Evolutionary conservation across 108 stramenopile genomes (phyloP).

Genomic region (Asterionellopsis glacialis): DNA sequence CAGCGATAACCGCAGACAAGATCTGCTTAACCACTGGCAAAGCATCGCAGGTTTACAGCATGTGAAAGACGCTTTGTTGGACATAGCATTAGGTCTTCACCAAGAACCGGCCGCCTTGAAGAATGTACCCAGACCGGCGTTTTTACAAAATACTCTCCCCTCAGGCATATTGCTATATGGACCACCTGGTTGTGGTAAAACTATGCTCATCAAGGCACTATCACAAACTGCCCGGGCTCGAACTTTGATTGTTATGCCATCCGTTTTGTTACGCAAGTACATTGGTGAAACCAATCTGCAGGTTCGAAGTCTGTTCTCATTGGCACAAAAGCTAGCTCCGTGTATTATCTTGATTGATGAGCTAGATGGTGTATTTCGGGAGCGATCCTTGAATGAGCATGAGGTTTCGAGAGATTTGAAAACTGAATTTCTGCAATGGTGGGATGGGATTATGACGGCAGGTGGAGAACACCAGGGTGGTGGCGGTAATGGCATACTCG

Average conservation of each 20-base stretch:
- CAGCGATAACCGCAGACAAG: not conserved
- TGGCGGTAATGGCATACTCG: constrained; percentile 5
- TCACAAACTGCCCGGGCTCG: constrained; percentile 78
- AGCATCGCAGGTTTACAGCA: not conserved
- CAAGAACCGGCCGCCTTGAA: not conserved
- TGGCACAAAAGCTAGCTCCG: constrained; percentile 60
- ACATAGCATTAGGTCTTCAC: not conserved
- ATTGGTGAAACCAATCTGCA: constrained; percentile 92
- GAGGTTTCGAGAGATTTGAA: constrained; percentile 91
- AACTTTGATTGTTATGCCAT: constrained; percentile 87
- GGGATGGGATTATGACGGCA: constrained; percentile 66
- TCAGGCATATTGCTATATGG: constrained; percentile 88
- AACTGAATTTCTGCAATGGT: constrained; percentile 94
- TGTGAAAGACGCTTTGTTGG: not conserved
- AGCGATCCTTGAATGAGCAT: constrained; percentile 76
- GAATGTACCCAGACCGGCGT: not conserved
- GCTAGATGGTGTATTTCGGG: constrained; percentile 88
- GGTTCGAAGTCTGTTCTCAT: constrained; percentile 87
- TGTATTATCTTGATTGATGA: constrained; percentile 92
- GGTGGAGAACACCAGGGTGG: constrained; percentile 6
- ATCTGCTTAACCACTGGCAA: not conserved
- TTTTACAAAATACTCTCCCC: constrained; percentile 31
- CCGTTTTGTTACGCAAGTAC: constrained; percentile 86
- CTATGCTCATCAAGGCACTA: constrained; percentile 71
- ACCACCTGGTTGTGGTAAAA: constrained; percentile 94